Evolutionary conservation across 2,329 filamentous ascomycete species (phyloP).

Genomic region (Fusarium anthophilum): DNA sequence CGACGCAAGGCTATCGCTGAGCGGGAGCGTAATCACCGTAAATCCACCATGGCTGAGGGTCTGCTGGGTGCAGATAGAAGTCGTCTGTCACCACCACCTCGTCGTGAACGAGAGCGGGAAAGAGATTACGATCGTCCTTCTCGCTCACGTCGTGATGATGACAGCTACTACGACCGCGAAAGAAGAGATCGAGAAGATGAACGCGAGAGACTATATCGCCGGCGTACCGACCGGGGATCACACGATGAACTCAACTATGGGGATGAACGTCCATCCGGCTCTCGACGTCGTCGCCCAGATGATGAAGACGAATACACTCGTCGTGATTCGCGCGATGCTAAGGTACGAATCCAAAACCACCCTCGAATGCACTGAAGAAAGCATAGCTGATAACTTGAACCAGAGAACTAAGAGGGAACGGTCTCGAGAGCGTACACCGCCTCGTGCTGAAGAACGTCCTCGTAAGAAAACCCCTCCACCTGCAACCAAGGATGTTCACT

Average conservation of each 20-base stretch:
- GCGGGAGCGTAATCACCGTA: conserved; percentile 92
- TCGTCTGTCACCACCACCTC: conserved; percentile 51
- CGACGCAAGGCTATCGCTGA: conserved; percentile 92
- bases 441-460: conserved; percentile 61
- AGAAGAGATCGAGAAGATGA: conserved; percentile 89
- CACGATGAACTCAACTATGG: conserved; percentile 94
- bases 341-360: conserved; percentile 57
- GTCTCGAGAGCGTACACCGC: conserved; percentile 69
- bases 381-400: conserved; percentile 41
- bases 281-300: conserved; percentile 80
- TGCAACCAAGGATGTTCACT: conserved; percentile 62
- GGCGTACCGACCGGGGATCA: conserved; percentile 77
- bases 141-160: conserved; percentile 68
- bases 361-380: background rate
- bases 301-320: conserved; percentile 77
- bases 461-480: conserved; percentile 66
- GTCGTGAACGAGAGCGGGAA: conserved; percentile 40
- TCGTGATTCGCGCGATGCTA: conserved; percentile 72
- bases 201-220: conserved; percentile 86
- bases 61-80: conserved; percentile 64
- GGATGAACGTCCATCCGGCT: conserved; percentile 71
- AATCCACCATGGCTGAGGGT: conserved; percentile 75
- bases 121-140: conserved; percentile 59
- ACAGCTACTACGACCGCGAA: conserved; percentile 83
- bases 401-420: conserved; percentile 68